Conservation (phyloP, 768 basidiomycete species). For the Antrodiella citrinella region DNA sequence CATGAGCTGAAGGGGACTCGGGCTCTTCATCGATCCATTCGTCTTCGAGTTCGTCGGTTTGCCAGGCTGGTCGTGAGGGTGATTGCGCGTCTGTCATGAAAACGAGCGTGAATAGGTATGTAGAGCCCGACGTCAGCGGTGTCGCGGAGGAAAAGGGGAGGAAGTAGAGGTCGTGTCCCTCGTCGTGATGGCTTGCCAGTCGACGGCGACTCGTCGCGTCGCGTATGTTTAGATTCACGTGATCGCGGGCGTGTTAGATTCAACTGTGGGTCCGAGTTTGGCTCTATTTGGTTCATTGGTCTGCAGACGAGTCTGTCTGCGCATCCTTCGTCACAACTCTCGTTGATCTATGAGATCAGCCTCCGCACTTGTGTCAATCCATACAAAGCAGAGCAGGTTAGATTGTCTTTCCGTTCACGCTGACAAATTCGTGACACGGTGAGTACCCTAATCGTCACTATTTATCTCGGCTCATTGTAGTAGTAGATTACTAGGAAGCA, state of each 20-base stretch:
- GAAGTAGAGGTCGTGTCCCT: not conserved
- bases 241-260: conserved; percentile 4
- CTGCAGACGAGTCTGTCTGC: no score
- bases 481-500: no score
- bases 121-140: not conserved
- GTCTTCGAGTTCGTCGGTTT: conserved; percentile 83
- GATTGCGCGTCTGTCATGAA: conserved; percentile 6
- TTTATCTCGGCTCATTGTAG: no score
- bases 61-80: conserved; percentile 55
- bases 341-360: no score
- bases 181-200: not conserved
- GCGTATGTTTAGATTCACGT: conserved; percentile 9
- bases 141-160: not conserved
- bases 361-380: no score
- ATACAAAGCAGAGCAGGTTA: no score
- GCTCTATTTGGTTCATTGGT: not conserved
- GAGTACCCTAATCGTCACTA: no score
- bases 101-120: not conserved
- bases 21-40: conserved; percentile 75
- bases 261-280: conserved; percentile 7
- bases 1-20: conserved; percentile 26
- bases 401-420: no score
- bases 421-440: no score
- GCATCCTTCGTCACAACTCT: no score
- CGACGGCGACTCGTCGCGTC: no score